Base-by-base conservation (phyloP, 2,329 filamentous ascomycete genomes). In the Alternaria brassicicola region DNA sequence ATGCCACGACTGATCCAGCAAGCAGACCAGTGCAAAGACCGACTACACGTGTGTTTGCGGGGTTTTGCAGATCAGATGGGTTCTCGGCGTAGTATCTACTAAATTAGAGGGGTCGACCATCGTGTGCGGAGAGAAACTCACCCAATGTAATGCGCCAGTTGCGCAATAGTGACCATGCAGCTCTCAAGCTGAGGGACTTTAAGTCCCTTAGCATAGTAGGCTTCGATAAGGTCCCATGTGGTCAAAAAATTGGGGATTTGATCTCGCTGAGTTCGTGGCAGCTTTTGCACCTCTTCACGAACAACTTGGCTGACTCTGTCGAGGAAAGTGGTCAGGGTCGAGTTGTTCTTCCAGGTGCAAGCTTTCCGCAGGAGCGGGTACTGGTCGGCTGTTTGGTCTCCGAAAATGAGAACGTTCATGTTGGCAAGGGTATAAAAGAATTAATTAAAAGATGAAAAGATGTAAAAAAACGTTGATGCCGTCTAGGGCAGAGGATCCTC, bases 1-100 rank as follows among this genome's bases (percentile, higher is more conserved):
- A 87, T 12, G 88, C 85, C 55, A 90, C 84, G 15, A 87, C 88
- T 12, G 85, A 81, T n/a, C 86, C 88, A n/a, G 88, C 88, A 66
- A 91, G 85, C 21, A 89, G 81, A 50, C 89, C 89, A 38, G 87
- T 89, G 80, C 88, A 90, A 41, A 91, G 82, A 57, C 88, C 88
- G 26, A 89, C 81, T 23, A 88, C 79, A 69, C 83, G 75, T 17
- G 78, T 80, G 71, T 77, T 86, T 75, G 69, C 80, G 70, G 72
- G 82, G 73, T 68, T 78, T 61, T 70, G 84, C 72, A 75, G 79
- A 76, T 82, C 86, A 79, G 74, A 82, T 72, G 76, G 84, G 80
- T 80, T 86, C 77, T 82, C 81, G 30, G 76, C 77, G 65, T 80
- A 84, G 72, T 82, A 83, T 38, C 61, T 71, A 46, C 8, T 15